A percentile compares a stretch with the other conserved stretches of the same genome.
phyloP scores from a whole-genome alignment of 257 asterid species.

The Nicotiana undulata region DNA sequence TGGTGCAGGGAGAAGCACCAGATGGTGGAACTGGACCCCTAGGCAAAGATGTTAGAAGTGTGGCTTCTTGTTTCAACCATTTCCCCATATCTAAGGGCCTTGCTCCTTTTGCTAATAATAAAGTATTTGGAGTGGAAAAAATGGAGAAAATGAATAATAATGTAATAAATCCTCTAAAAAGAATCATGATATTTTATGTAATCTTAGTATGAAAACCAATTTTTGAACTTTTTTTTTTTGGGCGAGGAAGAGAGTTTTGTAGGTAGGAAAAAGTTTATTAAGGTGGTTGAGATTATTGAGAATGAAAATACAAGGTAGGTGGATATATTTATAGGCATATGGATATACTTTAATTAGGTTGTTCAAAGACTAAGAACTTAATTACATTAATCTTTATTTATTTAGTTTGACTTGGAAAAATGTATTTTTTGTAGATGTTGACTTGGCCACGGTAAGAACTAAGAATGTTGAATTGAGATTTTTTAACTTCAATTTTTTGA shows the following conservation, averaged over 20 bases:
- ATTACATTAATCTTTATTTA: background rate
- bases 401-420: slow-evolving; percentile 1
- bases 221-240: background rate
- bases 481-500: background rate
- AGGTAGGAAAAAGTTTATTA: background rate
- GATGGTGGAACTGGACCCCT: background rate
- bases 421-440: background rate
- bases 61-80: background rate
- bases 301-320: background rate
- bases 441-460: background rate
- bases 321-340: background rate
- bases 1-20: slow-evolving; percentile 13
- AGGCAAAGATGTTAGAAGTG: background rate
- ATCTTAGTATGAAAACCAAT: background rate
- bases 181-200: background rate
- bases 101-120: slow-evolving; percentile 3
- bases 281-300: slow-evolving; percentile 1
- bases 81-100: slow-evolving; percentile 4
- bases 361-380: background rate
- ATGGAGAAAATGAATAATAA: background rate
- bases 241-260: background rate
- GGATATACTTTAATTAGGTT: background rate
- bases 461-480: background rate
- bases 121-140: background rate
- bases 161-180: background rate